These are phyloP conservation scores for Trichoderma lentiforme DNA, from an alignment of 2,329 filamentous ascomycete species.

Conservation along the genomic window DNA sequence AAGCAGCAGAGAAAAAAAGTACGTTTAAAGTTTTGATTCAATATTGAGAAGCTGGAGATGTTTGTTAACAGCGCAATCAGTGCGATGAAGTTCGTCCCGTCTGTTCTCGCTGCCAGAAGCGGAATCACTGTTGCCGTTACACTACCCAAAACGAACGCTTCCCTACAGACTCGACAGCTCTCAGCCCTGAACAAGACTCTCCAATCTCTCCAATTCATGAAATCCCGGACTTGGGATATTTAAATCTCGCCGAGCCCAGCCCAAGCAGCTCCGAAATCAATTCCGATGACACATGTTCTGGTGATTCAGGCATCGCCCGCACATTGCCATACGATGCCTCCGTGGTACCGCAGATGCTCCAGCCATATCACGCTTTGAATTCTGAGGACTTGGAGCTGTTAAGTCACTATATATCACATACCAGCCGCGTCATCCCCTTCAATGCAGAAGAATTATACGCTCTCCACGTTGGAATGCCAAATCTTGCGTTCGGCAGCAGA, in stretches of 20 bases:
- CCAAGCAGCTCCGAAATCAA: neutral
- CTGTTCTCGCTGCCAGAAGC: slow-evolving; percentile 8
- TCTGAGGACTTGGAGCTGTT: slow-evolving; percentile 3
- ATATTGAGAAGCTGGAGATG: neutral
- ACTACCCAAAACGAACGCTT: neutral
- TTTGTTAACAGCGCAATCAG: neutral
- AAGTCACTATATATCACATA: slow-evolving; percentile 7
- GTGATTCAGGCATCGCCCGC: neutral
- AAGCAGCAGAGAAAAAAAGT: slow-evolving; percentile 11
- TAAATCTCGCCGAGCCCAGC: neutral
- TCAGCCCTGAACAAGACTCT: neutral
- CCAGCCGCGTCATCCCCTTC: slow-evolving; percentile 3
- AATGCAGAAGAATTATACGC: neutral
- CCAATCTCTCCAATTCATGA: neutral
- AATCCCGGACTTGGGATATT: neutral
- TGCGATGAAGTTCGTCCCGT: neutral
- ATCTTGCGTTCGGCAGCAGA: slow-evolving; percentile 2
- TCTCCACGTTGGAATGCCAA: neutral
- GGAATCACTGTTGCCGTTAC: slow-evolving; percentile 7
- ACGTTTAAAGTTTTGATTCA: neutral
- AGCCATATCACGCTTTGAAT: neutral
- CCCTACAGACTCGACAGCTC: neutral
- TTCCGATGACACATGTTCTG: neutral
- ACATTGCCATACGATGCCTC: neutral
- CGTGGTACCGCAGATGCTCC: neutral